Conservation (phyloP, 352 stramenopile species). For the Phytophthora pini region DNA sequence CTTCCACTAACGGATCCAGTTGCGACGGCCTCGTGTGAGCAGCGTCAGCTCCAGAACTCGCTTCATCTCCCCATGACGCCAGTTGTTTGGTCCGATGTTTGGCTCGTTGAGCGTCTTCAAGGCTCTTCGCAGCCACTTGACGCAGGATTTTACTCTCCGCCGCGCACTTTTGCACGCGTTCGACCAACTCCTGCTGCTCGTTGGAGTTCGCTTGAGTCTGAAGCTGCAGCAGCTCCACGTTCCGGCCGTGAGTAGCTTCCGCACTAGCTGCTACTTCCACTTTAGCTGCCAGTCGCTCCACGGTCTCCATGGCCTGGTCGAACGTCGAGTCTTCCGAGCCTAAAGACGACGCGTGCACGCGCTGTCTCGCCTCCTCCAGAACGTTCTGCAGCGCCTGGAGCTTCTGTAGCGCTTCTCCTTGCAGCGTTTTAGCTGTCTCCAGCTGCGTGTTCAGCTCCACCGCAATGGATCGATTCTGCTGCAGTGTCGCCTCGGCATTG, state of each 20-base stretch:
- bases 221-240: constrained; percentile 35
- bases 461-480: constrained; percentile 36
- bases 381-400: constrained; percentile 30
- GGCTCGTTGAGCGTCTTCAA: constrained; percentile 64
- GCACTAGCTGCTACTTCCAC: constrained; percentile 56
- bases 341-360: constrained; percentile 42
- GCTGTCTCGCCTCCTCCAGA: constrained; percentile 40
- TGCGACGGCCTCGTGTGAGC: constrained; percentile 48
- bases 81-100: constrained; percentile 62
- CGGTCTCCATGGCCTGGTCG: constrained; percentile 28
- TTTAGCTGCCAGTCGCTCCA: constrained; percentile 63
- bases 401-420: constrained; percentile 38
- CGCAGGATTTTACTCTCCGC: constrained; percentile 52
- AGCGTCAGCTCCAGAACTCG: neutral
- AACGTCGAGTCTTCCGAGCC: constrained; percentile 21
- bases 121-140: constrained; percentile 46
- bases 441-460: constrained; percentile 41
- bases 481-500: constrained; percentile 38
- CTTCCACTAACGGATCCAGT: constrained; percentile 70
- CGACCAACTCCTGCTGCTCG: constrained; percentile 40
- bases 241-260: constrained; percentile 51
- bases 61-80: constrained; percentile 59
- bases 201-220: constrained; percentile 23
- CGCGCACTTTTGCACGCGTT: constrained; percentile 32
- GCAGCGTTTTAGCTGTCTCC: constrained; percentile 31